phyloP scores from a whole-genome alignment of 345 rosid species.

The Crucihimalaya himalaica region DNA sequence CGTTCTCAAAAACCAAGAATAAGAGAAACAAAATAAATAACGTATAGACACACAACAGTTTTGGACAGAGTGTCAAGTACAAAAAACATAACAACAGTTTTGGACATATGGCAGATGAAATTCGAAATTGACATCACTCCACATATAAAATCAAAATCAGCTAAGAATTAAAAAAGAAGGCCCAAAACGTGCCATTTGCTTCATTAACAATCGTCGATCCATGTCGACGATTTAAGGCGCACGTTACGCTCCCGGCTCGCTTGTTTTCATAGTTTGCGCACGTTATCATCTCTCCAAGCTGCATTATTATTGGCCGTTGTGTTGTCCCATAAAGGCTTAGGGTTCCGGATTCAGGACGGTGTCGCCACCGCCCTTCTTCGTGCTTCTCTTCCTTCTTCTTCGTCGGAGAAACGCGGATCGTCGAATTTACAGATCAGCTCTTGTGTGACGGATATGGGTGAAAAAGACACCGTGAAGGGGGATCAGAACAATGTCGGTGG shows the following conservation, averaged over 20 bases:
- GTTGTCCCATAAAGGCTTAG: conserved; percentile 33
- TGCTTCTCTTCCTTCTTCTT: conserved; percentile 20
- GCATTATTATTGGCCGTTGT: conserved; percentile 37
- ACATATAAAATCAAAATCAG: not conserved
- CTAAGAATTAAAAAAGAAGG: not conserved
- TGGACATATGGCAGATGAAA: not conserved
- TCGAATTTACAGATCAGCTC: conserved; percentile 39
- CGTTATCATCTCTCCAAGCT: conserved; percentile 35
- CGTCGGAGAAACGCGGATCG: conserved; percentile 34
- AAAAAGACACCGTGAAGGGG: conserved; percentile 44
- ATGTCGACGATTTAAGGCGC: conserved; percentile 34
- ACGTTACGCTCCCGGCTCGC: conserved; percentile 36
- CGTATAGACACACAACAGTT: too few species aligned
- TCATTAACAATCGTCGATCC: conserved; percentile 9
- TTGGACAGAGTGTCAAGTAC: too few species aligned
- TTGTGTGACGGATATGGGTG: conserved; percentile 51
- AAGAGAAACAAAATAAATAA: too few species aligned
- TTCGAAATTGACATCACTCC: not conserved
- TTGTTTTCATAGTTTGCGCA: conserved; percentile 29
- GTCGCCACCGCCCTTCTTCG: conserved; percentile 33
- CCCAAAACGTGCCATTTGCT: conserved; percentile 23
- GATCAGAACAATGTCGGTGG: conserved; percentile 35
- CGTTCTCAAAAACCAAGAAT: too few species aligned
- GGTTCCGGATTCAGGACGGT: conserved; percentile 37
- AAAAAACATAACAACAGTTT: too few species aligned